Percentiles rank a stretch among this genome's conserved stretches.
Conservation (phyloP, 345 rosid genomes). For the Hypericum androsaemum region DNA sequence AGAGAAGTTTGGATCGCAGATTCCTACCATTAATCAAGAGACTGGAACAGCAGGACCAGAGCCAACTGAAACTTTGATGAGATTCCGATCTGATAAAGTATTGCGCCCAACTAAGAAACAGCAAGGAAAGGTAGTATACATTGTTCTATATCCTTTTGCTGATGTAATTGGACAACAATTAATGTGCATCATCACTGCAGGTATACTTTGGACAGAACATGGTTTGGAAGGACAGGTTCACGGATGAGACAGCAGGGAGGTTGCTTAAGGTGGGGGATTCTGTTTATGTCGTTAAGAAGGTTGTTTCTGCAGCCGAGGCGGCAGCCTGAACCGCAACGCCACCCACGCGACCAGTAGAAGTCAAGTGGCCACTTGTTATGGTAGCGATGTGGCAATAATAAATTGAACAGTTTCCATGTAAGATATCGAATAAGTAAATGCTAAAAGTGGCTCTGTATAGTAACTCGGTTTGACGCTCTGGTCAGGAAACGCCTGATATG, state of each 20-base stretch:
- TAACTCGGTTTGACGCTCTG: too few species aligned
- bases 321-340: constrained; percentile 35
- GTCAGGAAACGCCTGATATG: too few species aligned
- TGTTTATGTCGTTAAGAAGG: constrained; percentile 39
- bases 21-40: constrained; percentile 65
- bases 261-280: constrained; percentile 61
- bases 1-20: constrained; percentile 20
- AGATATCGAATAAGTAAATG: too few species aligned
- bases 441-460: too few species aligned
- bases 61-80: constrained; percentile 54
- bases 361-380: too few species aligned
- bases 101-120: constrained; percentile 56
- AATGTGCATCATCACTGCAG: constrained; percentile 25
- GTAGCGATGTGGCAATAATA: too few species aligned
- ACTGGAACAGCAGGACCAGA: constrained; percentile 52
- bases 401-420: too few species aligned
- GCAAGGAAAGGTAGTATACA: constrained; percentile 48
- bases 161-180: not conserved
- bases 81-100: constrained; percentile 49
- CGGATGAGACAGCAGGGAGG: constrained; percentile 25
- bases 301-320: constrained; percentile 60
- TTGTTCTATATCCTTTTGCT: not conserved
- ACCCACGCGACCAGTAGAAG: too few species aligned
- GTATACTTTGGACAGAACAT: constrained; percentile 76
- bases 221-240: constrained; percentile 44